Base-by-base conservation (phyloP, 1,139 yeast species). In the Wickerhamomyces sp. region DNA sequence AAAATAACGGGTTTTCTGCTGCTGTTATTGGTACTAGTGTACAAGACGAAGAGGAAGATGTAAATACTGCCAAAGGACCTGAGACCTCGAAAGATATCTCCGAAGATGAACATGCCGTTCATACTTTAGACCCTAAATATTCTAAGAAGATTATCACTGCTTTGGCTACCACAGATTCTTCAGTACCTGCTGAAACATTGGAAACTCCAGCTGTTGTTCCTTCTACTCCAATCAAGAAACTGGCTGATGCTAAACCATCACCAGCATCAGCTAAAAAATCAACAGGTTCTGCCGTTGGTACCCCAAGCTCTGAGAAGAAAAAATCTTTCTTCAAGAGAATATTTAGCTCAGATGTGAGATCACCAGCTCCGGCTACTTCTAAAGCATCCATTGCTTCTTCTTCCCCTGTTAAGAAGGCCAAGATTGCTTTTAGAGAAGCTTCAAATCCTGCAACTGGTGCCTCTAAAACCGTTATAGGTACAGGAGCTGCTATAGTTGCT, bases 81-180 rank as follows among this genome's bases (percentile, higher is more conserved):
- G 27, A 13, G 6, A 7, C 27, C 10, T 7, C n/a, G 18, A 22
- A 31, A 15, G 27, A 7, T 19, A 30, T 13, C 26, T 30, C 33
- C 14, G 14, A 27, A 16, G 29, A 22, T 7, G 28, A 10, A 4
- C 12, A 5, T 20, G 31, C 35, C 22, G 30, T 36, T 28, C 19
- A 36, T 19, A 39, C 44, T 32, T 33, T 38, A 17, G 44, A 39
- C 14, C 42, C 42, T 26, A 39, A 39, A 28, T 24, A 24, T 24
- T 13, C 27, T 10, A 24, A 24, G n/a, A n/a, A n/a, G 5, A 10
- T 7, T 7, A 12, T 5, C 13, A 24, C 27, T 24, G 14, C 27
- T 7, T 24, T 24, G 13, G 27, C 10, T 24, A 10, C 13, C 13
- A 7, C 27, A 5, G 27, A 24, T 5, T 5, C 27, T 24, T 12